Conservation (phyloP, 2,329 filamentous ascomycete species). For the Cryphonectria radicalis region DNA sequence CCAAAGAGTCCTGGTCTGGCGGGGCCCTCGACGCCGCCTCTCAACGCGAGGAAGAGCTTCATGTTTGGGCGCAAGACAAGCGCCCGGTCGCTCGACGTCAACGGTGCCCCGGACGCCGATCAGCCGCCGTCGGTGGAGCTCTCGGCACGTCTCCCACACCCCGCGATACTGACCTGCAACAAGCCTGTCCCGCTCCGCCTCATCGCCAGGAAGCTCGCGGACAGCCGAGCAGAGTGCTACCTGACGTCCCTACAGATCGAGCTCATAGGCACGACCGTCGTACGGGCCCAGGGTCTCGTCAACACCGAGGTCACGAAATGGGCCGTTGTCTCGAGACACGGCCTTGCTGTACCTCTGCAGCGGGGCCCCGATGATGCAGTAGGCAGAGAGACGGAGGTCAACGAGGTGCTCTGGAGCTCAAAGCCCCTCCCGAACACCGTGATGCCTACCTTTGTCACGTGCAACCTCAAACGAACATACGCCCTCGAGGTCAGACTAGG, state of each 20-base stretch:
- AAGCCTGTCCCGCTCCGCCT: conserved; percentile 80
- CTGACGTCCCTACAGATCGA: conserved; percentile 81
- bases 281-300: conserved; percentile 76
- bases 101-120: conserved; percentile 26
- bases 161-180: conserved; percentile 87
- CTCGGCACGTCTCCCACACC: conserved; percentile 80
- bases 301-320: conserved; percentile 74
- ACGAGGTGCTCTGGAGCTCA: conserved; percentile 73
- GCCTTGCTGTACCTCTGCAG: conserved; percentile 74
- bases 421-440: conserved; percentile 81
- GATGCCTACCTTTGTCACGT: conserved; percentile 83
- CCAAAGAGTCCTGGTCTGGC: conserved; percentile 43
- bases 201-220: conserved; percentile 75
- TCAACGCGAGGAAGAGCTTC: conserved; percentile 58
- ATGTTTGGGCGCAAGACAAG: conserved; percentile 33
- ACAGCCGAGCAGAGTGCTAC: conserved; percentile 71
- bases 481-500: conserved; percentile 83
- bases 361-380: conserved; percentile 56
- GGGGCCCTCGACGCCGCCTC: conserved; percentile 32
- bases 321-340: conserved; percentile 73
- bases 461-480: conserved; percentile 83
- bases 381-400: conserved; percentile 71
- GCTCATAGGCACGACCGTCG: conserved; percentile 76
- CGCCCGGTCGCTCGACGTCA: conserved; percentile 10
- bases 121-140: conserved; percentile 74